phyloP scores from a whole-genome alignment of 129 eudicot species.

The Chrysanthemum makinoi region DNA sequence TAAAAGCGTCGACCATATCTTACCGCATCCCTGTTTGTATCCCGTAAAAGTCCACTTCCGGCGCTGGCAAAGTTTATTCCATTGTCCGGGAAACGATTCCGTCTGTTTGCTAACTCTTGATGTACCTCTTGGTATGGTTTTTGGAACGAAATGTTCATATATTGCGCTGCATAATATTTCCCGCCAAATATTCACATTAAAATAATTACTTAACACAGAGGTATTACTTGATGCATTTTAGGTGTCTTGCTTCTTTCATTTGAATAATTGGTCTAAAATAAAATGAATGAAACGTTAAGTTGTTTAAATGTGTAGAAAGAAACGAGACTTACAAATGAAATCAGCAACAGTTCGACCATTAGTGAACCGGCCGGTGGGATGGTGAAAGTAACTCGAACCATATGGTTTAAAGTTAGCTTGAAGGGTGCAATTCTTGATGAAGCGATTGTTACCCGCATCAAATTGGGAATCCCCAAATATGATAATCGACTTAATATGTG shows the following conservation, averaged over 20 bases:
- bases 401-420: constrained; percentile 63
- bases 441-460: constrained; percentile 62
- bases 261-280: background rate
- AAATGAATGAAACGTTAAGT: too few species aligned
- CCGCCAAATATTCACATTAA: background rate
- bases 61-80: constrained; percentile 86
- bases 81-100: constrained; percentile 44
- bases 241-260: too few species aligned
- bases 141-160: constrained; percentile 51
- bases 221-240: too few species aligned
- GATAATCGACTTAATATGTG: constrained; percentile 36
- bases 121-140: constrained; percentile 53
- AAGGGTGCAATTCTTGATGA: constrained; percentile 37
- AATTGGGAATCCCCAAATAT: constrained; percentile 62
- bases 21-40: constrained; percentile 44
- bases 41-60: constrained; percentile 65
- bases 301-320: background rate
- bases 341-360: constrained; percentile 68
- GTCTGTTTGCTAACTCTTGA: constrained; percentile 26
- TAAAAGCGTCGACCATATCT: constrained; percentile 3
- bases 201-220: background rate
- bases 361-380: constrained; percentile 68
- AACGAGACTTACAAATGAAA: constrained; percentile 45
- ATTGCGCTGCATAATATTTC: constrained; percentile 45
- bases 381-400: constrained; percentile 52